Evolutionary conservation across 75 land plant genomes (phyloP).

Genomic region (Cupressus sempervirens): DNA sequence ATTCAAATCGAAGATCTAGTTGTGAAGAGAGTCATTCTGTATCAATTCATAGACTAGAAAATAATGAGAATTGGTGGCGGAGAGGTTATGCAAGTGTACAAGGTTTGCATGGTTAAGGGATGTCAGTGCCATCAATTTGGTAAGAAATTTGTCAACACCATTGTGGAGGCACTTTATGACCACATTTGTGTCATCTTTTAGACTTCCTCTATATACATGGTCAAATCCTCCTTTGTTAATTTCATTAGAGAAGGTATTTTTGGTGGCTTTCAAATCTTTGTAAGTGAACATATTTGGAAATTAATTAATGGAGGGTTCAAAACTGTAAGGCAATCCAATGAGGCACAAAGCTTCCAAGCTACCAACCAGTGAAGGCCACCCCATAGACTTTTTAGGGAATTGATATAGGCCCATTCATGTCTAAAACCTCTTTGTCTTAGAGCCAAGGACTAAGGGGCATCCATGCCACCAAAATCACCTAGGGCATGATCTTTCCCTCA

Average conservation of each 20-base stretch:
- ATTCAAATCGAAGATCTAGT: not conserved
- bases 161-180: constrained; percentile 26
- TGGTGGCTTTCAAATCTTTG: not conserved
- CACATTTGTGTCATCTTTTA: constrained; percentile 19
- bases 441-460: too few species aligned
- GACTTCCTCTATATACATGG: constrained; percentile 19
- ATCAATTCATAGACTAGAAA: constrained; percentile 28
- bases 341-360: too few species aligned
- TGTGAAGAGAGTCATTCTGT: constrained; percentile 9
- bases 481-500: too few species aligned
- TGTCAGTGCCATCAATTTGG: constrained; percentile 22
- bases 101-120: constrained; percentile 31
- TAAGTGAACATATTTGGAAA: too few species aligned
- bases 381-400: too few species aligned
- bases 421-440: too few species aligned
- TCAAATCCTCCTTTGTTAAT: constrained; percentile 31
- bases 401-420: too few species aligned
- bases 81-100: constrained; percentile 28
- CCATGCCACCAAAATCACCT: too few species aligned
- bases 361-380: too few species aligned
- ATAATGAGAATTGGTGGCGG: not conserved
- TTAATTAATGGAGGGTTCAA: too few species aligned
- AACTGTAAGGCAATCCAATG: too few species aligned
- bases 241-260: constrained; percentile 10
- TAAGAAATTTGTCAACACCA: not conserved